These are phyloP conservation scores for Petrea volubilis DNA, from an alignment of 257 asterid species.

Conservation along the genomic window DNA sequence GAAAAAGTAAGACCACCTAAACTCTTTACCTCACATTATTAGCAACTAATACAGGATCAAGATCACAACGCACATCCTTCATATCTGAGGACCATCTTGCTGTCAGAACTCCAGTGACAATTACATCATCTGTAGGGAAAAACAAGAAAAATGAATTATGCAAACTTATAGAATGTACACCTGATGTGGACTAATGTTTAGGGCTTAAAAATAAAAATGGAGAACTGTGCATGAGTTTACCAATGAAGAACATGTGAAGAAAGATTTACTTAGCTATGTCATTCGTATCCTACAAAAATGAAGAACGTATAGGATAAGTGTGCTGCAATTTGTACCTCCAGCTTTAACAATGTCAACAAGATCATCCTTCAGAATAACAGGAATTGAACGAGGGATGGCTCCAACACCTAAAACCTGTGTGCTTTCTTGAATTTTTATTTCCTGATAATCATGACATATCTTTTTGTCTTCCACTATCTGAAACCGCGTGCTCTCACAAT, in stretches of 20 bases:
- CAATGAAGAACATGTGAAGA: slow-evolving; percentile 10
- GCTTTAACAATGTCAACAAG: slow-evolving; percentile 96
- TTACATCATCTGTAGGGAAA: slow-evolving; percentile 74
- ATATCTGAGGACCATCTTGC: slow-evolving; percentile 86
- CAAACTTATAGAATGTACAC: slow-evolving; percentile 11
- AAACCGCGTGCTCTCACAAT: slow-evolving; percentile 86
- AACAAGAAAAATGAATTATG: slow-evolving; percentile 18
- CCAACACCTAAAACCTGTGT: slow-evolving; percentile 97
- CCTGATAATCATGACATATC: slow-evolving; percentile 95
- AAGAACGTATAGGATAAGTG: background rate
- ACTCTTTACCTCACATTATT: slow-evolving; percentile 71
- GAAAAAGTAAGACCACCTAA: slow-evolving; percentile 10
- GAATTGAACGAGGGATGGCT: slow-evolving; percentile 95
- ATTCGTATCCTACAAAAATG: background rate
- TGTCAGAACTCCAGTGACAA: slow-evolving; percentile 89
- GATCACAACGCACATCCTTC: slow-evolving; percentile 95
- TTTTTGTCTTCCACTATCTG: slow-evolving; percentile 75
- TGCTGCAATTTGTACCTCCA: slow-evolving; percentile 66
- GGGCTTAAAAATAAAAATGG: background rate
- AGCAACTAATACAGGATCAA: slow-evolving; percentile 93
- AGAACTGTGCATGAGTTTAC: slow-evolving; percentile 15
- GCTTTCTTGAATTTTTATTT: slow-evolving; percentile 94
- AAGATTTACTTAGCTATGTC: slow-evolving; percentile 2
- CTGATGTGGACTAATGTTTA: background rate
- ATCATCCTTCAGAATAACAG: slow-evolving; percentile 91